These are phyloP conservation scores for Rutstroemia sp. DNA, from an alignment of 2,329 filamentous ascomycete genomes.

Conservation along the genomic window DNA sequence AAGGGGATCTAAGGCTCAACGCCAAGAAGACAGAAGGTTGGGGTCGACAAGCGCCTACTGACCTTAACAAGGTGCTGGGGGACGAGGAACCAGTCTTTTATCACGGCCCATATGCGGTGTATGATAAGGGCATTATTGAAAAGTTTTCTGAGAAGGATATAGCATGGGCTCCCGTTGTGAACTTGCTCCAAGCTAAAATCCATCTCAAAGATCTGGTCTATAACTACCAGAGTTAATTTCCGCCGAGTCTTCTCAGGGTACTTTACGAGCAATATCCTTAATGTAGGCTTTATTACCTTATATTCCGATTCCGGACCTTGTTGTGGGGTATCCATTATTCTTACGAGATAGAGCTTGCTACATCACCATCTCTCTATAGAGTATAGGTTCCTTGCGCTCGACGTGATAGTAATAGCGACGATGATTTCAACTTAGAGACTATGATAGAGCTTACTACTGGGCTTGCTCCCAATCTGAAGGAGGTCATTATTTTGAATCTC, in stretches of 20 bases:
- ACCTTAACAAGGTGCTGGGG: conserved; percentile 5
- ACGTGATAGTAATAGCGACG: conserved; percentile 5
- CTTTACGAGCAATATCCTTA: conserved; percentile 11
- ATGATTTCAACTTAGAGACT: conserved; percentile 12
- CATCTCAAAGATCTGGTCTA: conserved; percentile 9
- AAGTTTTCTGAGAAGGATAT: conserved; percentile 11
- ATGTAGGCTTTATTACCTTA: conserved; percentile 11
- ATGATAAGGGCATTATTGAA: conserved; percentile 8
- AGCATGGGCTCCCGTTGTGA: conserved; percentile 8
- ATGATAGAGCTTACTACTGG: conserved; percentile 10
- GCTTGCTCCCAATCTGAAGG: conserved; percentile 11
- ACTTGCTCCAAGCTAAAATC: conserved; percentile 4
- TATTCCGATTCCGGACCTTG: conserved; percentile 10
- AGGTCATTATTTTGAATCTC: conserved; percentile 10
- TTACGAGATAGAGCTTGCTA: conserved; percentile 10
- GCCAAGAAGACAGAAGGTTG: not conserved
- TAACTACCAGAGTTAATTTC: conserved; percentile 11
- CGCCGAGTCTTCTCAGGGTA: conserved; percentile 7
- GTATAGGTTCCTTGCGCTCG: conserved; percentile 7
- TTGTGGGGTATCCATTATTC: conserved; percentile 5
- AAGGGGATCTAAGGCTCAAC: conserved; percentile 8
- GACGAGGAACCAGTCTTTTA: conserved; percentile 4
- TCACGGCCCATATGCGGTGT: not conserved
- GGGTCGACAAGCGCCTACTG: conserved; percentile 4
- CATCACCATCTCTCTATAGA: conserved; percentile 11